Evolutionary conservation across 2,329 filamentous ascomycete species (phyloP), one percentile per base, ranked within the genome.

Genomic region (Sarocladium kiliense): DNA sequence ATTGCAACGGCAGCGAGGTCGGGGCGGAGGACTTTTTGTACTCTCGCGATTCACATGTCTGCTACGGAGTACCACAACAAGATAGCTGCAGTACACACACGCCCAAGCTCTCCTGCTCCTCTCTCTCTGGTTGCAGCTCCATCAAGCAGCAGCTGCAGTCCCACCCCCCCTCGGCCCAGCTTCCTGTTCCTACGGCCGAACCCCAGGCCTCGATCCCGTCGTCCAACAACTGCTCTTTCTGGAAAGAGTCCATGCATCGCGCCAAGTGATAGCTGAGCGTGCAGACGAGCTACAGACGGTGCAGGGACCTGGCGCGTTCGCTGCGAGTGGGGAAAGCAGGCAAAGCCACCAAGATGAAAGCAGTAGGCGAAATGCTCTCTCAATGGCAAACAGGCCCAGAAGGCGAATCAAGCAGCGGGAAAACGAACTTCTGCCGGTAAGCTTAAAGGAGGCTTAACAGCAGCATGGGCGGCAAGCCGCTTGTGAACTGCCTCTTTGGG

Each of bases 251-350:
- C 23, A 30, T 49, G 44, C 44, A 18, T 19, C 5, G 30, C 27
- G 47, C 47, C 47, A 51, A 51, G 47, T 34, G 47, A 51, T 51
- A 36, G 27, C 47, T 51, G 47, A 51, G 44, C 37, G n/a, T n/a
- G n/a, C n/a, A n/a, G n/a, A n/a, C n/a, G n/a, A n/a, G n/a, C n/a
- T n/a, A n/a, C n/a, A n/a, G n/a, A n/a, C n/a, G n/a, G n/a, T n/a
- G n/a, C n/a, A n/a, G n/a, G n/a, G n/a, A n/a, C n/a, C n/a, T n/a
- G n/a, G n/a, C n/a, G n/a, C n/a, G n/a, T n/a, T n/a, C n/a, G n/a
- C n/a, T n/a, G n/a, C n/a, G n/a, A n/a, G n/a, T n/a, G n/a, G n/a
- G n/a, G n/a, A n/a, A n/a, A n/a, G n/a, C 41, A 23, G 11, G 11
- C 18, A 26, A 23, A 36, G 47, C 27, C 47, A 51, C 47, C 27